Evolutionary conservation across 169 alveolate species (phyloP).

Genomic region (Babesia sp.): DNA sequence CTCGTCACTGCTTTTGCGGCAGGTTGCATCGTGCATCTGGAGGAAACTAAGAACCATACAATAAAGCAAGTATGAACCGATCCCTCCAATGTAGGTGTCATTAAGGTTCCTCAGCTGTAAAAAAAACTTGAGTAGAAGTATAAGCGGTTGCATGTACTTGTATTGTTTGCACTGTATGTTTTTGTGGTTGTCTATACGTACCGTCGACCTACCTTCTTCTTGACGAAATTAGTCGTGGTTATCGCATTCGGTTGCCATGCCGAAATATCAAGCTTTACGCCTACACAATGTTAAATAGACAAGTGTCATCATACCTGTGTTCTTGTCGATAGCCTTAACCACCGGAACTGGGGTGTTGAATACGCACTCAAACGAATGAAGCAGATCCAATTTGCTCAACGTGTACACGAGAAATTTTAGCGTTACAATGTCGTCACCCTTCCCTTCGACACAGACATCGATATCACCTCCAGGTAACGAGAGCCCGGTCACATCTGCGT

Average conservation of each 20-base stretch:
- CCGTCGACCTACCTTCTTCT: conserved; percentile 31
- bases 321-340: conserved; percentile 61
- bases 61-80: conserved; percentile 74
- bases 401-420: conserved; percentile 54
- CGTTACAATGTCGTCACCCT: conserved; percentile 35
- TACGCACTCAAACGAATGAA: conserved; percentile 68
- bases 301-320: conserved; percentile 34
- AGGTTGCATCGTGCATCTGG: conserved; percentile 70
- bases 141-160: conserved; percentile 75
- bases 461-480: conserved; percentile 67
- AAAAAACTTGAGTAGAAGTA: conserved; percentile 69
- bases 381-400: conserved; percentile 49
- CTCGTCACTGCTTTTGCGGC: conserved; percentile 40
- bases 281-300: background rate
- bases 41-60: conserved; percentile 77
- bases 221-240: conserved; percentile 49
- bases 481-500: conserved; percentile 59
- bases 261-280: conserved; percentile 52
- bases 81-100: conserved; percentile 78
- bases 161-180: conserved; percentile 58
- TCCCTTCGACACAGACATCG: conserved; percentile 47
- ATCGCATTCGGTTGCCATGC: conserved; percentile 39
- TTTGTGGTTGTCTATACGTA: too few species aligned
- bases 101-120: conserved; percentile 72
- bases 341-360: conserved; percentile 66